phyloP scores from a whole-genome alignment of 352 stramenopile species.

The Pelagophyceae sp. region DNA sequence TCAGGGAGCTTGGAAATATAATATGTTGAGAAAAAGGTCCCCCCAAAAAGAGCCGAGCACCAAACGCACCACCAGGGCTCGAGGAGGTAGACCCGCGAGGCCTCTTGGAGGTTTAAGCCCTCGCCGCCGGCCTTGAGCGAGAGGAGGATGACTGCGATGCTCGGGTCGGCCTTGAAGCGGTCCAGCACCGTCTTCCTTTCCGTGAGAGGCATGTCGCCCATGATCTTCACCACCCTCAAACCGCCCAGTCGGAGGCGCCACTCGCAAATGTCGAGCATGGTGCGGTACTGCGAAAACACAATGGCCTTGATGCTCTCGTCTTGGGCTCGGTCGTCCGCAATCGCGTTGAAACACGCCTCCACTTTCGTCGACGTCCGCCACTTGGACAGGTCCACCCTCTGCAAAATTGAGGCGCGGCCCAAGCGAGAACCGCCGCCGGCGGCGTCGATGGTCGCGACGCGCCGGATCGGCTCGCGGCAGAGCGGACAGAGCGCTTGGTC shows the following conservation, averaged over 20 bases:
- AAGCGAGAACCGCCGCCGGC: neutral
- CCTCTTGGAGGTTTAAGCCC: slow-evolving; percentile 80
- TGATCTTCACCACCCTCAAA: slow-evolving; percentile 77
- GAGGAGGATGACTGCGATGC: slow-evolving; percentile 78
- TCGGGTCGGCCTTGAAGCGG: neutral
- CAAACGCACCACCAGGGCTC: slow-evolving; percentile 98
- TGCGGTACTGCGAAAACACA: slow-evolving; percentile 85
- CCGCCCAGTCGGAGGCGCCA: slow-evolving; percentile 78
- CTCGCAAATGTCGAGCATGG: slow-evolving; percentile 97
- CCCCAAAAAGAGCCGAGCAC: no score
- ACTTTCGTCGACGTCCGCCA: slow-evolving; percentile 92
- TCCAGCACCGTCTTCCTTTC: slow-evolving; percentile 35
- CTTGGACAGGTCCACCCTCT: slow-evolving; percentile 63
- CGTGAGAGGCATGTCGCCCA: slow-evolving; percentile 75
- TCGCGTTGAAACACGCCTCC: slow-evolving; percentile 90
- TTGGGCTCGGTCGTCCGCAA: slow-evolving; percentile 79
- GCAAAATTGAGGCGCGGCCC: slow-evolving; percentile 47
- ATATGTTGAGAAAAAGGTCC: no score
- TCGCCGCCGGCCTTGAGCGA: slow-evolving; percentile 96
- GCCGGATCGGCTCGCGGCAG: slow-evolving; percentile 5
- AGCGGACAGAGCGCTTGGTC: neutral
- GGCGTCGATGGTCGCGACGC: neutral
- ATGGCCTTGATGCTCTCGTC: slow-evolving; percentile 93
- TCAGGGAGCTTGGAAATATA: no score
- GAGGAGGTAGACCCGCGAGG: slow-evolving; percentile 33